Evolutionary conservation across 768 basidiomycete genomes (phyloP), one percentile per base, ranked within the genome.

Genomic region (Naganishia onofrii): DNA sequence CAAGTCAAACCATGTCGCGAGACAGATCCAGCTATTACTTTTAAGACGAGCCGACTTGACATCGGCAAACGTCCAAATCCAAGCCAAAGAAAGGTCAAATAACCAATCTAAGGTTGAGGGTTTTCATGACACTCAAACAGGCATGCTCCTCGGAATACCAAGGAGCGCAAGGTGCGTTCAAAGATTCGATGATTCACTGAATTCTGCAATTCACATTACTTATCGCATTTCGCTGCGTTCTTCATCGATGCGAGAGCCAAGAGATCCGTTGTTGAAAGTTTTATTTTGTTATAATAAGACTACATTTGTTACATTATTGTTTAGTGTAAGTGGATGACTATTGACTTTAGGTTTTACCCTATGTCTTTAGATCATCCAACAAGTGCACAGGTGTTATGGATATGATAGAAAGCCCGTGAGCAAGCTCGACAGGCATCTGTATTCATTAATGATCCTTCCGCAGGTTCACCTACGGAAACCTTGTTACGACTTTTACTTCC

Each of bases 401-500:
- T 77, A 80, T 74, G 77, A 66, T 74, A 75, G 74, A 36, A 36
- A 36, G 78, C 79, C 83, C 82, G 82, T 76, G 72, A 71, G 52
- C 71, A 74, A 68, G 67, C 52, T 28, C 36, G 54, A 69, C 57
- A 69, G 71, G 69, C 72, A 71, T 70, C 72, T 73, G 36, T 36
- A 70, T 73, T 76, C 72, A 70, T 67, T 73, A 87, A 87, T 87
- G 86, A 88, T 87, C 86, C 87, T 87, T 88, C 87, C 84, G 85
- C 87, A 88, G 87, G 86, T 88, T 88, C 87, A 88, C 87, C 87
- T 88, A 87, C 85, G 85, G 87, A 88, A 87, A 88, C 87, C 86
- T 87, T 87, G 86, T 88, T 87, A 88, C 84, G 85, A 87, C 87
- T 88, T 88, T 87, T 88, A 87, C 87, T 88, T 88, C 88, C 87